These are phyloP conservation scores for Viola odorata DNA, from an alignment of 345 rosid genomes.

Conservation along the genomic window DNA sequence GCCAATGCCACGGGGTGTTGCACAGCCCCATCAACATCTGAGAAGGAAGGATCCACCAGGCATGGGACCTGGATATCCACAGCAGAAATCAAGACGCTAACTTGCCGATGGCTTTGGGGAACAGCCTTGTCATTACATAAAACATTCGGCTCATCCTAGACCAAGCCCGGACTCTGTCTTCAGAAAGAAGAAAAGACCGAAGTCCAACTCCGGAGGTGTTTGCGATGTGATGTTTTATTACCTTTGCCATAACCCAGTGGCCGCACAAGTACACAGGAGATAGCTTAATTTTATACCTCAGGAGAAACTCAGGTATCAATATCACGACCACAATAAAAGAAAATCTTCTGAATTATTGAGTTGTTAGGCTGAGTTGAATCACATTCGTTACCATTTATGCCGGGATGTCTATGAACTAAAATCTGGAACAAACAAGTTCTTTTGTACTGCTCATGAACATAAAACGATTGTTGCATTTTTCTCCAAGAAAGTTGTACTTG, in stretches of 20 bases:
- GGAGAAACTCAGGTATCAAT: neutral
- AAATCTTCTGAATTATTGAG: no score
- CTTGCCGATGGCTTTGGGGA: constrained; percentile 18
- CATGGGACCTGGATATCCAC: constrained; percentile 81
- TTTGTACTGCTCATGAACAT: no score
- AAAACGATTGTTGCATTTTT: no score
- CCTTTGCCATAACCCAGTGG: neutral
- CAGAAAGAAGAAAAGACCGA: neutral
- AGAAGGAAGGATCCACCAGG: constrained; percentile 80
- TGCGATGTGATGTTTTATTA: neutral
- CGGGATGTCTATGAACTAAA: no score
- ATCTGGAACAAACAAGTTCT: no score
- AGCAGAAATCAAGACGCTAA: constrained; percentile 75
- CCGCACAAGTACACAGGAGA: neutral
- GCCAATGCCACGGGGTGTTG: constrained; percentile 68
- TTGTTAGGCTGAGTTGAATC: no score
- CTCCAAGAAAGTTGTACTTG: no score
- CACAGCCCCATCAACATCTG: constrained; percentile 67
- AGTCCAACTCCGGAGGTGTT: no score
- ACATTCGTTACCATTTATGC: no score
- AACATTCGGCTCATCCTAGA: neutral
- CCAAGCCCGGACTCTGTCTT: neutral
- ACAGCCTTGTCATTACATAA: neutral
- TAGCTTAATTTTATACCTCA: neutral
- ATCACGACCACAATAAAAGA: no score